These are phyloP conservation scores for Ambrosia artemisiifolia DNA, from an alignment of 129 eudicot genomes.

Conservation along the genomic window DNA sequence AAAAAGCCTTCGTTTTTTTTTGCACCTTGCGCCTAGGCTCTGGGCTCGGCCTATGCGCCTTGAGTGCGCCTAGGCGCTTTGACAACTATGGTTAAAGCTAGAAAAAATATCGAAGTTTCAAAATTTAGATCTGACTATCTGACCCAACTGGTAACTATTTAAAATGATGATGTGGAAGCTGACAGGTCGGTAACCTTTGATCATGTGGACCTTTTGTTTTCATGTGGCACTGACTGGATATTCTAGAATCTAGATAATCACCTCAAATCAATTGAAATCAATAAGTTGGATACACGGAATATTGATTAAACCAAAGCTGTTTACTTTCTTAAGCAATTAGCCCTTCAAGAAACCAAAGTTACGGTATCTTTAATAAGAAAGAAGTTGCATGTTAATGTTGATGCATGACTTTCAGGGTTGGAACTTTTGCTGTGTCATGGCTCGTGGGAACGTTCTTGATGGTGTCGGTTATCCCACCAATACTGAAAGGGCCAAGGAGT, in stretches of 20 bases:
- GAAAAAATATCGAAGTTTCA: neutral
- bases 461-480: slow-evolving; percentile 87
- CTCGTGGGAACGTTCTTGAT: slow-evolving; percentile 86
- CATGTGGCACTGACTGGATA: neutral
- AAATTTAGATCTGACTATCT: neutral
- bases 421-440: slow-evolving; percentile 77
- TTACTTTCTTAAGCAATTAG: neutral
- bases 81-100: too few relatives aligned
- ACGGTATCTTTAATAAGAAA: neutral
- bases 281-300: neutral
- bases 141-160: neutral
- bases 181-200: neutral
- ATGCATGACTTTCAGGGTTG: slow-evolving; percentile 60
- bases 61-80: too few relatives aligned
- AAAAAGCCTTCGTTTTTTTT: too few relatives aligned
- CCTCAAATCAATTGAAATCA: neutral
- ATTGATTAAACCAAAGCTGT: neutral
- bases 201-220: neutral
- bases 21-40: too few relatives aligned
- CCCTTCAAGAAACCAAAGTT: slow-evolving; percentile 1
- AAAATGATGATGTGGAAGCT: neutral
- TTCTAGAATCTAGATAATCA: neutral
- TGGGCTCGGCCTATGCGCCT: too few relatives aligned
- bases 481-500: slow-evolving; percentile 83
- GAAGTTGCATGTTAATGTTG: slow-evolving; percentile 6